Evolutionary conservation across 371 early-diverging fungal species (phyloP).

Genomic region (Mucor irregularis): DNA sequence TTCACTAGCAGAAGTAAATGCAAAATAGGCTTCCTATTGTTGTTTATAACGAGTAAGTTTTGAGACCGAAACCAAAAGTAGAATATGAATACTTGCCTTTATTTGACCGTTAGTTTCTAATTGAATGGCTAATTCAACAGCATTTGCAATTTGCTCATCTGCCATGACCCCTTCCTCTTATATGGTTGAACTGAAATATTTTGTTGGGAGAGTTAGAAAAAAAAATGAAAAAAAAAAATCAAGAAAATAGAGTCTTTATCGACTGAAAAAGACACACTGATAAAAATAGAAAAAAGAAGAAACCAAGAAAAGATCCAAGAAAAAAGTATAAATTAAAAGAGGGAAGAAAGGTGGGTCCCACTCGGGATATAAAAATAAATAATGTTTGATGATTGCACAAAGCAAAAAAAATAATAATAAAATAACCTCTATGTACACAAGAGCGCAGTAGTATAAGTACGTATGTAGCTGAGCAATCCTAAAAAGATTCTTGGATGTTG

Average conservation of each 20-base stretch:
- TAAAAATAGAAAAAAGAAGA: too few relatives aligned
- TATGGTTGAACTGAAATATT: neutral
- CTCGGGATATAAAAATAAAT: too few relatives aligned
- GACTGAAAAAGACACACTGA: too few relatives aligned
- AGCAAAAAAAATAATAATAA: too few relatives aligned
- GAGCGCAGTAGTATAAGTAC: too few relatives aligned
- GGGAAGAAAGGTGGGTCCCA: neutral
- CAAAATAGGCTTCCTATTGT: slow-evolving; percentile 46
- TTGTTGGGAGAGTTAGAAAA: too few relatives aligned
- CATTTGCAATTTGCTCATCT: slow-evolving; percentile 28
- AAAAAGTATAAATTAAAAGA: neutral
- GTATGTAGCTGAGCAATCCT: too few relatives aligned
- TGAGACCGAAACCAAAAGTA: neutral
- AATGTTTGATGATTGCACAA: too few relatives aligned
- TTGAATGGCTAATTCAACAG: slow-evolving; percentile 31
- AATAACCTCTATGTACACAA: too few relatives aligned
- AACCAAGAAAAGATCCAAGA: neutral
- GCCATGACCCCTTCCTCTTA: slow-evolving; percentile 26
- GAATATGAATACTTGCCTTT: slow-evolving; percentile 24
- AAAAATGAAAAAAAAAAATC: neutral
- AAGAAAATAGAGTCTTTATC: too few relatives aligned
- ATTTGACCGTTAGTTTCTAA: slow-evolving; percentile 40
- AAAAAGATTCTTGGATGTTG: too few relatives aligned
- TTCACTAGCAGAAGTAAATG: slow-evolving; percentile 33
- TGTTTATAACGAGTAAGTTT: neutral